Evolutionary conservation across 768 basidiomycete species (phyloP).

Genomic region (Phaffia australis): DNA sequence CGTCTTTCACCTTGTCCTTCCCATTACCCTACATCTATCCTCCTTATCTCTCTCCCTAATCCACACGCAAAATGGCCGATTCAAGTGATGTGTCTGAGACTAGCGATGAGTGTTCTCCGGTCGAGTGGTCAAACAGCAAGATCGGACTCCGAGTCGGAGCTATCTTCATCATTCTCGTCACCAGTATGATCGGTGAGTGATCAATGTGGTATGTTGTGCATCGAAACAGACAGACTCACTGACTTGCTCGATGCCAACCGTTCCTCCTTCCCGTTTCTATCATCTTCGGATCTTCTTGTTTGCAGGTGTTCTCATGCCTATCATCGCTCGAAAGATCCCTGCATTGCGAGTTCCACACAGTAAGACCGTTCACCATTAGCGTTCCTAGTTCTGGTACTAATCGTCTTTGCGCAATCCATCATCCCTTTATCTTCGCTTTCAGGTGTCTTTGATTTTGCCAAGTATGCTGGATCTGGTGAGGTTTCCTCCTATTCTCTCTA

Average conservation of each 20-base stretch:
- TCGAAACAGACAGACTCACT: background rate
- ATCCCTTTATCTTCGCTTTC: background rate
- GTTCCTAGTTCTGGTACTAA: too few species aligned
- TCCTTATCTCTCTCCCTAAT: too few species aligned
- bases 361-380: too few species aligned
- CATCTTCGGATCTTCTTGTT: background rate
- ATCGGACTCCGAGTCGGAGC: slow-evolving; percentile 13
- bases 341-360: slow-evolving; percentile 37
- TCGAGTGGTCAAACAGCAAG: background rate
- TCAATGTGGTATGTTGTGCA: too few species aligned
- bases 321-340: slow-evolving; percentile 37
- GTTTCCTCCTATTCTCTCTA: too few species aligned
- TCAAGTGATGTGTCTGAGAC: too few species aligned
- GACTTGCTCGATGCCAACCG: background rate
- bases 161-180: slow-evolving; percentile 20
- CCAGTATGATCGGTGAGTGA: background rate
- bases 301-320: slow-evolving; percentile 14
- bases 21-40: too few species aligned
- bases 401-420: too few species aligned
- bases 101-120: too few species aligned
- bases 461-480: slow-evolving; percentile 6
- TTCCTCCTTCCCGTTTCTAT: background rate
- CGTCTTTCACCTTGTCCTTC: too few species aligned
- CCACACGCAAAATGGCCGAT: too few species aligned
- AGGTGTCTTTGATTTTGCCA: slow-evolving; percentile 17